Percentiles rank a stretch among this genome's conserved stretches.
These are phyloP conservation scores for Aplosporella prunicola DNA, from an alignment of 2,329 filamentous ascomycete species.

Conservation along the genomic window DNA sequence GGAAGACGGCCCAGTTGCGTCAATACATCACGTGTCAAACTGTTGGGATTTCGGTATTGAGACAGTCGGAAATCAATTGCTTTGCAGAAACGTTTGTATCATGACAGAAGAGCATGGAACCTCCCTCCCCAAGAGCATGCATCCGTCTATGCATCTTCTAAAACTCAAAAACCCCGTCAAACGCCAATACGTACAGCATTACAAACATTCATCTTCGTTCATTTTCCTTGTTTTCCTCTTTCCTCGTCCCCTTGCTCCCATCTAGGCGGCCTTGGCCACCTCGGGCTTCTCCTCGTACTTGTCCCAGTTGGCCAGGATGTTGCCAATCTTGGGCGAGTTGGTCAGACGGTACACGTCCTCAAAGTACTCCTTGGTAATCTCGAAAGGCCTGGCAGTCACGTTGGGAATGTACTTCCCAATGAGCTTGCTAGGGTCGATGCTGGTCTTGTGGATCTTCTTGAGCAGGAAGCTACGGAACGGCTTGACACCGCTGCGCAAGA, in stretches of 20 bases:
- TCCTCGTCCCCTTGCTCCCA: neutral
- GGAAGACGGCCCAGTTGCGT: no score
- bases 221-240: conserved; percentile 3
- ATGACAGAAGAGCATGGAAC: no score
- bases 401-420: conserved; percentile 99
- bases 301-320: conserved; percentile 68
- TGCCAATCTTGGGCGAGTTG: conserved; percentile 66
- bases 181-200: conserved; percentile 4
- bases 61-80: no score
- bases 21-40: no score
- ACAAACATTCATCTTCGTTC: conserved; percentile 2
- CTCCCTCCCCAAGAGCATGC: no score
- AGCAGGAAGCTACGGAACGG: conserved; percentile 96
- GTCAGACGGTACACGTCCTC: conserved; percentile 96
- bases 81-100: no score
- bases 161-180: no score
- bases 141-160: no score
- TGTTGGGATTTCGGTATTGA: no score
- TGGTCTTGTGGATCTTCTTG: conserved; percentile 99
- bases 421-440: conserved; percentile 92
- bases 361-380: conserved; percentile 96
- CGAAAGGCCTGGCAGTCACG: conserved; percentile 91
- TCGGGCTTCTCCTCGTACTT: conserved; percentile 40
- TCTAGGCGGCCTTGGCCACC: conserved; percentile 7
- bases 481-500: conserved; percentile 95